Evolutionary conservation across 208 protist genomes (phyloP).

Genomic region (Wallacemonas sp.): DNA sequence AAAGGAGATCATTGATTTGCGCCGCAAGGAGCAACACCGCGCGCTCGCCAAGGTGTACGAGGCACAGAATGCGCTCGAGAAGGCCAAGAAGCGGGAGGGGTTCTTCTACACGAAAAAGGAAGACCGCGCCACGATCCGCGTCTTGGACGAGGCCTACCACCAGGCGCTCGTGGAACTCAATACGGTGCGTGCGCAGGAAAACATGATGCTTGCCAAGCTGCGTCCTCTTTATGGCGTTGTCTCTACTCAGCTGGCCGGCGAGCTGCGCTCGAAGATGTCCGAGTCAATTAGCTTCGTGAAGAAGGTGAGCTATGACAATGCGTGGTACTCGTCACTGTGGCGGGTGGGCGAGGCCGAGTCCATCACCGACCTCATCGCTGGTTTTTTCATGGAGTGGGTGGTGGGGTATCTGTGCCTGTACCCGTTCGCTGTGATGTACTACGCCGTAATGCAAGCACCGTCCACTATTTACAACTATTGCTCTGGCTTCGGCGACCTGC

Average conservation of each 20-base stretch:
- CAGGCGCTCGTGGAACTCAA: constrained; percentile 40
- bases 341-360: constrained; percentile 59
- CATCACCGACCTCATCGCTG: constrained; percentile 72
- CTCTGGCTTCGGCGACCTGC: constrained; percentile 51
- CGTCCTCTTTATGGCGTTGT: constrained; percentile 88
- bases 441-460: constrained; percentile 75
- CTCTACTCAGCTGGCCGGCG: constrained; percentile 69
- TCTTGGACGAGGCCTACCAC: constrained; percentile 70
- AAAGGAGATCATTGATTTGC: constrained; percentile 37
- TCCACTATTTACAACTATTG: constrained; percentile 78
- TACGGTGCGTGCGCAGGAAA: constrained; percentile 52
- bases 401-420: constrained; percentile 76
- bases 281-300: constrained; percentile 55
- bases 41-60: constrained; percentile 38
- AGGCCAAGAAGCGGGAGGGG: constrained; percentile 45
- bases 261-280: constrained; percentile 67
- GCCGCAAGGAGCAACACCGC: constrained; percentile 25
- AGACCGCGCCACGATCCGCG: constrained; percentile 68
- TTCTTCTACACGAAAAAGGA: constrained; percentile 65
- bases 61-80: constrained; percentile 37
- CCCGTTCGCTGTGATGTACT: constrained; percentile 82
- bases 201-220: constrained; percentile 70
- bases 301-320: constrained; percentile 77
- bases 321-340: constrained; percentile 80
- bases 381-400: constrained; percentile 84